A percentile compares a stretch with the other conserved stretches of the same genome.
Evolutionary conservation across 345 rosid genomes (phyloP).

Genomic region (Pugionium cornutum): DNA sequence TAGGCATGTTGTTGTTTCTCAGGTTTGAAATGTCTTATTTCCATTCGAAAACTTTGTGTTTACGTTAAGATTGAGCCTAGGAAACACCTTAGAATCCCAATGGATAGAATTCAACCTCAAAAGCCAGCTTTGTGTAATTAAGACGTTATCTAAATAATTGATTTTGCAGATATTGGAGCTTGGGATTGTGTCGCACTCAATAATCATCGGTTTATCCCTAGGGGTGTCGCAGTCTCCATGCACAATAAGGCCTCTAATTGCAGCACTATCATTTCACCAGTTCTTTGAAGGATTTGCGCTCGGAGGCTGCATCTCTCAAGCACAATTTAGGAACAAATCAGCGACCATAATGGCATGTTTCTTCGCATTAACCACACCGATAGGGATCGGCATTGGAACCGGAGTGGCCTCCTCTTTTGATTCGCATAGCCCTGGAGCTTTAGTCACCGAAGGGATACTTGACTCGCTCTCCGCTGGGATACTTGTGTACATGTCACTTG

Average conservation of each 20-base stretch:
- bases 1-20: constrained; percentile 91
- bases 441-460: constrained; percentile 67
- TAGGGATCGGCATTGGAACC: constrained; percentile 69
- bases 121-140: too few relatives aligned
- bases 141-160: neutral
- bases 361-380: constrained; percentile 75
- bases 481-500: constrained; percentile 89
- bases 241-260: constrained; percentile 77
- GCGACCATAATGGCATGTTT: constrained; percentile 73
- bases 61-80: neutral
- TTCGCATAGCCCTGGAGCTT: constrained; percentile 58
- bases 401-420: constrained; percentile 66
- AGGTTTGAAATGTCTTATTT: constrained; percentile 44
- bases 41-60: neutral
- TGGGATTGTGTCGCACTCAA: constrained; percentile 87
- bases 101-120: neutral
- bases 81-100: neutral
- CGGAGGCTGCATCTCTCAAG: constrained; percentile 94
- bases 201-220: constrained; percentile 88
- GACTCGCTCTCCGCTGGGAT: constrained; percentile 89
- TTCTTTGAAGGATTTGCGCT: constrained; percentile 96
- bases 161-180: constrained; percentile 79
- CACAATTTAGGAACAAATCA: constrained; percentile 61
- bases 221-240: constrained; percentile 85
- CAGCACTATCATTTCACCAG: constrained; percentile 89